Evolutionary conservation across 306 rosid genomes (phyloP).

Genomic region (Vigna hirtella): DNA sequence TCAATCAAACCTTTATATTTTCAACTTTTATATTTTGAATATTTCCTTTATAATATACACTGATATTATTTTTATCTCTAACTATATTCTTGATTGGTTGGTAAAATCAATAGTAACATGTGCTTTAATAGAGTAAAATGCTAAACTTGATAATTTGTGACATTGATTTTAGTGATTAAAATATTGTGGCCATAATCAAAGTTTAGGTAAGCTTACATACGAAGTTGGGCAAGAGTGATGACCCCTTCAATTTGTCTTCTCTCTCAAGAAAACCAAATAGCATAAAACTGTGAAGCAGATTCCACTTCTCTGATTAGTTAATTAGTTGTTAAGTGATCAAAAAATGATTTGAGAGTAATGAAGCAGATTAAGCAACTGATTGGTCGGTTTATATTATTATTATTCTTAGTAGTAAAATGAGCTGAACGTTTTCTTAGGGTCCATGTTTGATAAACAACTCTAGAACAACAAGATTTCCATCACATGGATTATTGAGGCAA

Average conservation of each 20-base stretch:
- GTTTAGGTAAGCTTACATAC: conserved; percentile 41
- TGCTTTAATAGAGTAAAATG: conserved; percentile 16
- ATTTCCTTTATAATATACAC: no score
- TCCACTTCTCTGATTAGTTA: conserved; percentile 28
- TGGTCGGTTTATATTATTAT: conserved; percentile 47
- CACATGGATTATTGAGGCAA: conserved; percentile 38
- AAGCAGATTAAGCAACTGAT: conserved; percentile 45
- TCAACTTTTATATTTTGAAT: no score
- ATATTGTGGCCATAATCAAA: conserved; percentile 19
- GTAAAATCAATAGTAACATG: neutral
- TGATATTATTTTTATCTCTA: neutral
- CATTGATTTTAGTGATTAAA: conserved; percentile 31
- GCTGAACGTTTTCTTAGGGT: conserved; percentile 51
- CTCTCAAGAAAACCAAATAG: conserved; percentile 18
- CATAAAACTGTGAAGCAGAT: conserved; percentile 35
- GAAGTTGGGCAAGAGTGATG: conserved; percentile 29
- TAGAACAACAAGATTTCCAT: conserved; percentile 35
- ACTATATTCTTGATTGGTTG: neutral
- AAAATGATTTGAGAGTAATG: conserved; percentile 35
- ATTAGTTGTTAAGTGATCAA: conserved; percentile 41
- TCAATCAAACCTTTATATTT: no score
- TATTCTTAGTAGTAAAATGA: conserved; percentile 36
- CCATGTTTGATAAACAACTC: conserved; percentile 78
- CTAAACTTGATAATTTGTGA: conserved; percentile 1
- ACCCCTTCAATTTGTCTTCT: conserved; percentile 8